Base-by-base conservation (phyloP, 208 protist species). In the Lotmaria passim region DNA sequence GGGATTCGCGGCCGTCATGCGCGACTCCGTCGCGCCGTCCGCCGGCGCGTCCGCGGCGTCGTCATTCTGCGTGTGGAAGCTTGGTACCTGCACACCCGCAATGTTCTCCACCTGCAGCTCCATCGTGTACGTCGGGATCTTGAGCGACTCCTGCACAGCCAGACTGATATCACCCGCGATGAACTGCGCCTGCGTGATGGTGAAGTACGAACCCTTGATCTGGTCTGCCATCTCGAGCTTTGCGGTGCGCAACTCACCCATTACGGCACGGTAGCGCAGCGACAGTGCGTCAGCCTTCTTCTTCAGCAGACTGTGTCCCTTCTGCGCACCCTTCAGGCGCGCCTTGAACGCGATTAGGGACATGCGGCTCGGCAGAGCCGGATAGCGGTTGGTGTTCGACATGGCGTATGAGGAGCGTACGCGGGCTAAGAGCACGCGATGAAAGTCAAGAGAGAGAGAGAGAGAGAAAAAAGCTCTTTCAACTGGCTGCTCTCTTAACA, bases 201-300 rank as follows among this genome's bases (percentile, higher is more conserved):
- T 98, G 69, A 99, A 99, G 66, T 95, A 94, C 28, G 94, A 88
- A 19, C 73, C 79, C 61, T 96, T 96, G 70, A 96, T 95, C 72
- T 95, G 84, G 30, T 96, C 81, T 33, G 74, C 82, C 76, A 96
- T 84, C 36, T 95, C 85, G 7, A 96, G 75, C 69, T 98, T 97
- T 0, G 90, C 87, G 17, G 90, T 83, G 44, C 87, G 94, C 67
- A 99, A 97, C 56, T 99, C 89, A 21, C 79, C 83, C 73, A 99
- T 85, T 65, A 99, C 93, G 24, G 76, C 51, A 64, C 98, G 89
- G 87, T 99, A 99, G 44, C 95, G 88, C 60, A 99, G 74, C 17
- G 87, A 96, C n/a, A 99, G 89, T 17, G 99, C 99, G 83, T 99
- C 99, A 24, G 95, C 88, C 84, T 99, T 99, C 79, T 99, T 99